phyloP scores from a whole-genome alignment of 1,139 yeast species.

The Pichia sp. region DNA sequence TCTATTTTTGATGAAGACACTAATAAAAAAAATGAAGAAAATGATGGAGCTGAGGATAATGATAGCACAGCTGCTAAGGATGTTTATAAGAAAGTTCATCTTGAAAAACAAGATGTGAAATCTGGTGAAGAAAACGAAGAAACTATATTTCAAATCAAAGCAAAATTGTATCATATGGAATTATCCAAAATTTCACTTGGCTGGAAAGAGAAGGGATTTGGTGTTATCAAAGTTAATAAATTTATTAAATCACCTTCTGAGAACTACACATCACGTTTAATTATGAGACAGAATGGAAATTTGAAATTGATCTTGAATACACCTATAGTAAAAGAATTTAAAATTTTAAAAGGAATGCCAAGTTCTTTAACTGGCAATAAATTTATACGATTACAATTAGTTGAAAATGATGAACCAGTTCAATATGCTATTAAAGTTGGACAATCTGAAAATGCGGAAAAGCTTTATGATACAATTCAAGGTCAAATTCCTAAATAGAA shows the following conservation, averaged over 20 bases:
- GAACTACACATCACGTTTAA: conserved; percentile 48
- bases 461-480: conserved; percentile 48
- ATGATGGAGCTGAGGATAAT: conserved; percentile 11
- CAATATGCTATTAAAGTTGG: conserved; percentile 79
- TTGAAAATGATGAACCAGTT: conserved; percentile 55
- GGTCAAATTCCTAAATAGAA: conserved; percentile 21
- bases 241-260: conserved; percentile 31
- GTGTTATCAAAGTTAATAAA: conserved; percentile 74
- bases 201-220: conserved; percentile 96
- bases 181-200: conserved; percentile 60
- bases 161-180: conserved; percentile 74
- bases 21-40: conserved; percentile 13
- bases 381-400: conserved; percentile 50
- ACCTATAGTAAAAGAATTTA: conserved; percentile 52
- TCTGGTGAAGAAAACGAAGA: conserved; percentile 91
- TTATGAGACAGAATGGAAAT: conserved; percentile 89
- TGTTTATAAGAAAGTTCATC: conserved; percentile 44
- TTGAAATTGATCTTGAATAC: conserved; percentile 76
- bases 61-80: conserved; percentile 15
- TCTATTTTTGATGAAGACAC: conserved; percentile 45
- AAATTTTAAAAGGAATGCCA: conserved; percentile 71
- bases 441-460: conserved; percentile 53
- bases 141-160: conserved; percentile 60
- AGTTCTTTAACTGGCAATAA: conserved; percentile 75
- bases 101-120: conserved; percentile 49